Conservation (phyloP, 768 basidiomycete genomes). For the Tylopilus rubrobrunneus region DNA sequence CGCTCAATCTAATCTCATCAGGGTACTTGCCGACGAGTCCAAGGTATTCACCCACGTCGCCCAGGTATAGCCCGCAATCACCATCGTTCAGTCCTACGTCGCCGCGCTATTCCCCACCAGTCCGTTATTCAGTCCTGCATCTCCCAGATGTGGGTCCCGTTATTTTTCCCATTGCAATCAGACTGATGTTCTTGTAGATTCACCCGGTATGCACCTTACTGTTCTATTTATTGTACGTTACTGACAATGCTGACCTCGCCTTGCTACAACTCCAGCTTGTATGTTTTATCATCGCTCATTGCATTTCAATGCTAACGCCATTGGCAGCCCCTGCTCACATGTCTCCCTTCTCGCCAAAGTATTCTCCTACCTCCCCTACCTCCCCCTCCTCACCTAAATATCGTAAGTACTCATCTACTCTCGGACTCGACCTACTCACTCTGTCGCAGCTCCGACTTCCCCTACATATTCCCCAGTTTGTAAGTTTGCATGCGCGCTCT, state of each 20-base stretch:
- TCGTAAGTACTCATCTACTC: constrained; percentile 47
- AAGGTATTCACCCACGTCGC: constrained; percentile 82
- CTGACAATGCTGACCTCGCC: constrained; percentile 20
- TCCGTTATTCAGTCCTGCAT: constrained; percentile 90
- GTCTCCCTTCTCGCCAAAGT: constrained; percentile 89
- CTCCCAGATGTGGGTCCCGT: constrained; percentile 71
- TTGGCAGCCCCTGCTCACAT: constrained; percentile 67
- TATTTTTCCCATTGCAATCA: background rate
- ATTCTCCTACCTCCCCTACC: constrained; percentile 90
- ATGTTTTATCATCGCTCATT: constrained; percentile 31
- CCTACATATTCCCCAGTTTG: constrained; percentile 87
- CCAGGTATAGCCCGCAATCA: constrained; percentile 83
- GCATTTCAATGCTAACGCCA: constrained; percentile 5
- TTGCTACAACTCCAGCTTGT: constrained; percentile 50
- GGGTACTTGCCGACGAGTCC: constrained; percentile 67
- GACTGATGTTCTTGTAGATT: constrained; percentile 45
- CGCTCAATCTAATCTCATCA: constrained; percentile 77
- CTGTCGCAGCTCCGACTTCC: constrained; percentile 68
- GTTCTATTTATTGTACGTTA: constrained; percentile 6
- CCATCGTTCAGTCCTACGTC: constrained; percentile 90
- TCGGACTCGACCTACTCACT: constrained; percentile 4
- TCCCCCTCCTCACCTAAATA: constrained; percentile 93
- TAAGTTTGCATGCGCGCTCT: constrained; percentile 38
- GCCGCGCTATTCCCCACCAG: constrained; percentile 83
- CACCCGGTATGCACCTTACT: constrained; percentile 60